Evolutionary conservation across 192 early-diverging fungal species (phyloP), one percentile per base, ranked within the genome.

Genomic region (Ambispora gerdemannii): DNA sequence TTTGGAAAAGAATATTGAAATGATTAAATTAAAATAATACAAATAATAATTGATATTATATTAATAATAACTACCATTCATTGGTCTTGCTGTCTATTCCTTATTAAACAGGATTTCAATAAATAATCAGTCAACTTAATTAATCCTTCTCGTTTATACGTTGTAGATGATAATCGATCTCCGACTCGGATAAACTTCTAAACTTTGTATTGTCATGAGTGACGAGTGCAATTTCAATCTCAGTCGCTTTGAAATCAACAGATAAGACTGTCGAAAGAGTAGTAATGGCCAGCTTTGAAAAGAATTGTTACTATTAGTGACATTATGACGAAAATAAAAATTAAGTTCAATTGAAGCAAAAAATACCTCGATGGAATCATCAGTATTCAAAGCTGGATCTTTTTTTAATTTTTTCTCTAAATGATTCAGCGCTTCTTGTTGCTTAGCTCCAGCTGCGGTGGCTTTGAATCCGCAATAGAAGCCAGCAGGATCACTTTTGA

Each of bases 401-500:
- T 92, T 95, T 82, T 98, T 99, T 50, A 99, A 77, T 80, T 97
- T 97, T 89, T 99, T 99, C 75, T 99, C 96, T 78, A 99, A 75
- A 66, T 94, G 89, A 77, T 96, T 98, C 64, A 95, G 86, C 27
- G 94, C 91, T 82, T 99, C 96, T 77, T 93, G 91, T 38, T 93
- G 90, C 76, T 99, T 99, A 4, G 93, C 90, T 2, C 97, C 97
- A 2, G 95, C 95, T 3, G 92, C 86, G 1, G 96, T 98, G 24
- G 95, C 97, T 81, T 90, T 90, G 81, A 93, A 98, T 61, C 97
- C 97, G 62, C 93, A 92, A 88, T 90, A 99, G 80, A 97, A 98
- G 32, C 97, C 97, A 36, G 97, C 94, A 50, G 97, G 97, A 75
- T 99, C 96, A 60, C 90, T 91, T 79, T 99, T 98, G 86, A 92